Evolutionary conservation across 106 monocot genomes (phyloP), one percentile per base, ranked within the genome.

Genomic region (Acorus calamus): DNA sequence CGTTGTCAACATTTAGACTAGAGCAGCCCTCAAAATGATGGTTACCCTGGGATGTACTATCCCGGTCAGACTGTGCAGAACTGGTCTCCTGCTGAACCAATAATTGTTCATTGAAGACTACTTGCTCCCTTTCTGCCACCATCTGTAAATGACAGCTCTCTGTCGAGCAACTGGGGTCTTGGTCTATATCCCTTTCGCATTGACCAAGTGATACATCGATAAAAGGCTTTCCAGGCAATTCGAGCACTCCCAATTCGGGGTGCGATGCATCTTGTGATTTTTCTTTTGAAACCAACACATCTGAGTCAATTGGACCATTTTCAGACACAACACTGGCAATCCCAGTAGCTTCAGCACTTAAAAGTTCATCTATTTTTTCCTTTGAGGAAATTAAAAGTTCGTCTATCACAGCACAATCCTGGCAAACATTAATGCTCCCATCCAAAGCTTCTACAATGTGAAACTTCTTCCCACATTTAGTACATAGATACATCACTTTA

Each of bases 381-480:
- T 48, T 42, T 11, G 8, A 8, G 60, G 61, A n/a, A 14, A 59
- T 12, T 10, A 42, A 46, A 8, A 73, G 11, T 14, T 53, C 58
- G 79, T 67, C 50, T 60, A 69, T 61, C 11, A 60, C 63, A 55
- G 43, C 44, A 77, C 87, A 91, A 51, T 81, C 81, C 68, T 78
- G 28, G 61, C 98, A 98, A 68, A 75, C 3, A 71, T 66, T 56
- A 48, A 13, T 60, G 6, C 72, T 60, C 12, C 10, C 52, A 49
- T 68, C 59, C 55, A 8, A 13, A 5, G 44, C 42, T 59, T 75
- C 74, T n/a, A 47, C 47, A 6, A 70, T 57, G 46, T 8, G 55
- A 55, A 88, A 88, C 2, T n/a, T 14, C 49, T 77, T 81, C 44
- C 85, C 76, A 73, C 88, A 92, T 56, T 69, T 79, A 28, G 74